phyloP scores from a whole-genome alignment of 441 rosid genomes.

The Codiaeum variegatum region DNA sequence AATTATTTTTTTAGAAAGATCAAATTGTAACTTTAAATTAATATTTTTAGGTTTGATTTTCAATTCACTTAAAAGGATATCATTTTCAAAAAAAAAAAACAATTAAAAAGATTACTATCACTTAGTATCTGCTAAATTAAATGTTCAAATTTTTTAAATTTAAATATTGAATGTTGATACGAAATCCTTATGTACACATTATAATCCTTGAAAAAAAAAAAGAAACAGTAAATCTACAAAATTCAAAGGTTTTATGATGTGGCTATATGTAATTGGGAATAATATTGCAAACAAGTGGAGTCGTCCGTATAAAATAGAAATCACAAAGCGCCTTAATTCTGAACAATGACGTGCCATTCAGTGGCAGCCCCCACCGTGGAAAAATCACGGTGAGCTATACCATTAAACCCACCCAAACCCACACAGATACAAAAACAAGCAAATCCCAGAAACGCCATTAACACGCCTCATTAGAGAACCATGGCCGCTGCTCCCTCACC shows the following conservation, averaged over 20 bases:
- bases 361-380: conserved; percentile 22
- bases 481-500: conserved; percentile 11
- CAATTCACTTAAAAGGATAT: too few species aligned
- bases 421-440: background rate
- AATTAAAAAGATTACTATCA: too few species aligned
- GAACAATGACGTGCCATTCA: conserved; percentile 36
- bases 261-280: background rate
- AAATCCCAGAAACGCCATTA: background rate
- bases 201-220: background rate
- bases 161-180: too few species aligned
- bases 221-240: background rate
- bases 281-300: background rate
- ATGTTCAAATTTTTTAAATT: too few species aligned
- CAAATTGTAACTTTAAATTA: too few species aligned
- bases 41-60: too few species aligned
- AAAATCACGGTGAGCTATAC: conserved; percentile 3
- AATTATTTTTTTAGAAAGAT: too few species aligned
- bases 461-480: background rate
- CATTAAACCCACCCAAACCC: conserved; percentile 10
- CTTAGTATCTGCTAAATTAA: too few species aligned
- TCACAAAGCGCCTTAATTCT: conserved; percentile 33
- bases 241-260: background rate
- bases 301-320: conserved; percentile 8
- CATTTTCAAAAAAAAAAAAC: too few species aligned
- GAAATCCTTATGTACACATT: too few species aligned